These are phyloP conservation scores for Mycena chlorophos DNA, from an alignment of 768 basidiomycete species.

Conservation along the genomic window DNA sequence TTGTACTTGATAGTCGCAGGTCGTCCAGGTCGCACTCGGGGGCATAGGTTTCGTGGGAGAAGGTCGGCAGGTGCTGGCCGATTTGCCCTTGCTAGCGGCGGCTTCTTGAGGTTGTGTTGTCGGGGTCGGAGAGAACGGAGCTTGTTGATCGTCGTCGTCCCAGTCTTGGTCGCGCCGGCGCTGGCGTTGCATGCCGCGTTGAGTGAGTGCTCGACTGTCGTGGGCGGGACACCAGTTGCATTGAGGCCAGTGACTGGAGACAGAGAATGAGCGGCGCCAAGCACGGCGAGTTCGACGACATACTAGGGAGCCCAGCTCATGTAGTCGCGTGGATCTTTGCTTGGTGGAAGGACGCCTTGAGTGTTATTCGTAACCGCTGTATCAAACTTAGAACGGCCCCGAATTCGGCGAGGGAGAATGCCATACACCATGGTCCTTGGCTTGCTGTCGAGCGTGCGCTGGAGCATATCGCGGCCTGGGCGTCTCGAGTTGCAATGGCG, in stretches of 20 bases:
- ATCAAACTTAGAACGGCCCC: not conserved
- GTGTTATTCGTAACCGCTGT: constrained; percentile 37
- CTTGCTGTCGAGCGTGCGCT: constrained; percentile 38
- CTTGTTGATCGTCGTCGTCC: constrained; percentile 12
- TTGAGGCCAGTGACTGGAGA: constrained; percentile 51
- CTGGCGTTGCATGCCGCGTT: constrained; percentile 12
- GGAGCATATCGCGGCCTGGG: constrained; percentile 36
- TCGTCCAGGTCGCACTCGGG: constrained; percentile 50
- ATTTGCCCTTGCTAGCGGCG: constrained; percentile 30
- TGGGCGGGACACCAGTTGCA: constrained; percentile 49
- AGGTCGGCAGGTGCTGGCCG: constrained; percentile 44
- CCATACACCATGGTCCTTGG: constrained; percentile 42
- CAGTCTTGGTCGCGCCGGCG: constrained; percentile 6
- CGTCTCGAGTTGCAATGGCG: constrained; percentile 30
- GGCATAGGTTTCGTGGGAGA: constrained; percentile 48
- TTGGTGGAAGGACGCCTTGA: constrained; percentile 27
- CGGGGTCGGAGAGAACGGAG: constrained; percentile 21
- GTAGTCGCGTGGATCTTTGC: constrained; percentile 45
- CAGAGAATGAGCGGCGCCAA: constrained; percentile 8
- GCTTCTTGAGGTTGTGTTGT: constrained; percentile 37
- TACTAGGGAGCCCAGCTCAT: constrained; percentile 63
- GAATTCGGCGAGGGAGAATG: constrained; percentile 1
- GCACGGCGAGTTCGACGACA: constrained; percentile 17
- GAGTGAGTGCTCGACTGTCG: not conserved
- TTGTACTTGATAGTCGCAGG: constrained; percentile 46